Evolutionary conservation across 1,139 yeast genomes (phyloP).

Genomic region (Suhomyces yuchorum): DNA sequence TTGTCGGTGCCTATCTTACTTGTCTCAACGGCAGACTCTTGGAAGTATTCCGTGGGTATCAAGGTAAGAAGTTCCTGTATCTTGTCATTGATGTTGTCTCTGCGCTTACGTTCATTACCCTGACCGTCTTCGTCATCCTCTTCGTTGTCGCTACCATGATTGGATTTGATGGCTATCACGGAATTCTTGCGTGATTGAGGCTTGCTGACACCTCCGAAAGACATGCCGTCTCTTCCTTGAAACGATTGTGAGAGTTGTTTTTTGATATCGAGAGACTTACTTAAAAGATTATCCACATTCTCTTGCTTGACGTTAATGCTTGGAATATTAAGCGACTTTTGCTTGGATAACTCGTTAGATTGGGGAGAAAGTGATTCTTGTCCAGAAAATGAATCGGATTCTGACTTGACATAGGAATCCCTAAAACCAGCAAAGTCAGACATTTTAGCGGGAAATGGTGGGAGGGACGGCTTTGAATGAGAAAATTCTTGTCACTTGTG

Average conservation of each 20-base stretch:
- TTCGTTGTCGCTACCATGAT: constrained; percentile 34
- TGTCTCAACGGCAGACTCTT: constrained; percentile 21
- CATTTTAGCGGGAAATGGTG: constrained; percentile 14
- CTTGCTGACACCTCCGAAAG: constrained; percentile 41
- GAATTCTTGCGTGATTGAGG: constrained; percentile 47
- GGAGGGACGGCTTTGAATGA: background rate
- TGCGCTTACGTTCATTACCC: constrained; percentile 63
- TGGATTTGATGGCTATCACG: constrained; percentile 30
- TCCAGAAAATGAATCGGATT: constrained; percentile 22
- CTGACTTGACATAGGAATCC: constrained; percentile 24
- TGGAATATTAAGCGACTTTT: constrained; percentile 28
- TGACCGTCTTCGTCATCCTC: constrained; percentile 38
- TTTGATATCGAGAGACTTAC: constrained; percentile 41
- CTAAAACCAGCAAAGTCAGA: constrained; percentile 28
- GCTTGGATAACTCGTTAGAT: constrained; percentile 19
- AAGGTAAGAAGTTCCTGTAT: constrained; percentile 77
- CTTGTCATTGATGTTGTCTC: constrained; percentile 87
- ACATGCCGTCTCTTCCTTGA: constrained; percentile 23
- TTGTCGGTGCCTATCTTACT: constrained; percentile 12
- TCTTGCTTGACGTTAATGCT: constrained; percentile 34
- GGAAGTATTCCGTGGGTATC: constrained; percentile 65
- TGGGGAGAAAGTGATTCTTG: constrained; percentile 22
- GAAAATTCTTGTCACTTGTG: background rate
- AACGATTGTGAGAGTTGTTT: constrained; percentile 47
- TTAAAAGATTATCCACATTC: constrained; percentile 31